phyloP scores from a whole-genome alignment of 2,329 filamentous ascomycete genomes.

The Fusarium pseudograminearum region DNA sequence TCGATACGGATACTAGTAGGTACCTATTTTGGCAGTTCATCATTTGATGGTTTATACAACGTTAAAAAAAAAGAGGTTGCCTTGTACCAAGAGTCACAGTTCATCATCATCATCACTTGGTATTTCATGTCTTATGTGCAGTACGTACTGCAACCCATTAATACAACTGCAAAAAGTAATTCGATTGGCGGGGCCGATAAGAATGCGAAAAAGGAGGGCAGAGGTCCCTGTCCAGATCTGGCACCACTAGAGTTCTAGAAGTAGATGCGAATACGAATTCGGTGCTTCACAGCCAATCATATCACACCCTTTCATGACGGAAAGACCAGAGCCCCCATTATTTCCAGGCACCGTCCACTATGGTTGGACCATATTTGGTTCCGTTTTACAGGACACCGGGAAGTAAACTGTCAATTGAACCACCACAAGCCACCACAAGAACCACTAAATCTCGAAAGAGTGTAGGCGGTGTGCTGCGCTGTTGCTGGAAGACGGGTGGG shows the following conservation, averaged over 20 bases:
- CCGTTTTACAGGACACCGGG: slow-evolving; percentile 23
- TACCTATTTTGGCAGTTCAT: not conserved
- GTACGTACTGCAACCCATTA: slow-evolving; percentile 23
- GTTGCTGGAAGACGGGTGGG: slow-evolving; percentile 31
- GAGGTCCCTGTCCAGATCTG: slow-evolving; percentile 32
- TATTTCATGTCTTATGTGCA: slow-evolving; percentile 1
- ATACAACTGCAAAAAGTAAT: not conserved
- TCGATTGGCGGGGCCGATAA: slow-evolving; percentile 32
- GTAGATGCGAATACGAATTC: slow-evolving; percentile 45
- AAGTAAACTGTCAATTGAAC: slow-evolving; percentile 17
- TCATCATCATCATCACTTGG: not conserved
- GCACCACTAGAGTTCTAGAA: slow-evolving; percentile 18
- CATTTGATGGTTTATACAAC: too few species aligned
- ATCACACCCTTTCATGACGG: slow-evolving; percentile 3
- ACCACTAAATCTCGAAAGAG: slow-evolving; percentile 28
- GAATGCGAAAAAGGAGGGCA: slow-evolving; percentile 42
- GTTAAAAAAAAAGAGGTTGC: too few species aligned
- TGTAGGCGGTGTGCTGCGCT: slow-evolving; percentile 34
- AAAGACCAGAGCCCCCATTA: slow-evolving; percentile 4
- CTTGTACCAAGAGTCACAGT: too few species aligned
- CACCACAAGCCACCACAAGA: slow-evolving; percentile 5
- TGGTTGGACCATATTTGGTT: slow-evolving; percentile 10
- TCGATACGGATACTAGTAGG: too few species aligned
- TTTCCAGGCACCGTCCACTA: slow-evolving; percentile 34
- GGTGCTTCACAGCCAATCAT: slow-evolving; percentile 24